Conservation (phyloP, 352 stramenopile genomes). For the Globisporangium heterothallicum region DNA sequence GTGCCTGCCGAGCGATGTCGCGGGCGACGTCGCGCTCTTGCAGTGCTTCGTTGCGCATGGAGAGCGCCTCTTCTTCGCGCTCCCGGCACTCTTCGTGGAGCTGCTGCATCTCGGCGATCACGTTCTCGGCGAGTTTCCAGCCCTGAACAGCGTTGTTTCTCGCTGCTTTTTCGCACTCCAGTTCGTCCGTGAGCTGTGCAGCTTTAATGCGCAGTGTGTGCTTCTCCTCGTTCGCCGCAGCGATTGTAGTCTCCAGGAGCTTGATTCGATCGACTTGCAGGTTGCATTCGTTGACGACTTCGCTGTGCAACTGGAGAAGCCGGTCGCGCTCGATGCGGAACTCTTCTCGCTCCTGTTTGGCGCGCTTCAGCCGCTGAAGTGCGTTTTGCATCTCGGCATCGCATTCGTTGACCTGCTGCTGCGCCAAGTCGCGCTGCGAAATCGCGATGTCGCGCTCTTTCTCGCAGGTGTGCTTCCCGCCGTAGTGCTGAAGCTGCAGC, state of each 20-base stretch:
- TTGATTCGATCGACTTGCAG: constrained; percentile 15
- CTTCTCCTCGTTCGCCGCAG: constrained; percentile 15
- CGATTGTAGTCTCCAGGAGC: constrained; percentile 10
- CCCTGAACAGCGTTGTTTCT: constrained; percentile 42
- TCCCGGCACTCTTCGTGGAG: constrained; percentile 32
- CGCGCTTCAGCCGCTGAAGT: constrained; percentile 21
- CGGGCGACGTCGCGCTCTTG: constrained; percentile 39
- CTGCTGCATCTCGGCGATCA: constrained; percentile 36
- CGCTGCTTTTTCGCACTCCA: constrained; percentile 25
- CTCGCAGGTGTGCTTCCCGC: constrained; percentile 53
- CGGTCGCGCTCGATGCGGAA: constrained; percentile 48
- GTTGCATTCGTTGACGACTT: constrained; percentile 16
- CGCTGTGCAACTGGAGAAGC: constrained; percentile 15
- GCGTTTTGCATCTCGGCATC: constrained; percentile 32
- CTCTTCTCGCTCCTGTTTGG: constrained; percentile 45
- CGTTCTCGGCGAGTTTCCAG: constrained; percentile 39
- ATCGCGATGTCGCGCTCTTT: constrained; percentile 51
- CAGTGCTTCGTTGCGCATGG: constrained; percentile 41
- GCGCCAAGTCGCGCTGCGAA: constrained; percentile 38
- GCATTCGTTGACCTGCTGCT: constrained; percentile 29
- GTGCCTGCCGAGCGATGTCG: constrained; percentile 29
- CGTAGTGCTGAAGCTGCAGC: constrained; percentile 52
- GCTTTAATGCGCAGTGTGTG: constrained; percentile 21
- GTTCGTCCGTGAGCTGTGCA: constrained; percentile 22
- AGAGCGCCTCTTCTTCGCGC: constrained; percentile 44